Percentiles rank a stretch among this genome's conserved stretches.
Conservation (phyloP, 257 asterid species). For the Sherardia arvensis region DNA sequence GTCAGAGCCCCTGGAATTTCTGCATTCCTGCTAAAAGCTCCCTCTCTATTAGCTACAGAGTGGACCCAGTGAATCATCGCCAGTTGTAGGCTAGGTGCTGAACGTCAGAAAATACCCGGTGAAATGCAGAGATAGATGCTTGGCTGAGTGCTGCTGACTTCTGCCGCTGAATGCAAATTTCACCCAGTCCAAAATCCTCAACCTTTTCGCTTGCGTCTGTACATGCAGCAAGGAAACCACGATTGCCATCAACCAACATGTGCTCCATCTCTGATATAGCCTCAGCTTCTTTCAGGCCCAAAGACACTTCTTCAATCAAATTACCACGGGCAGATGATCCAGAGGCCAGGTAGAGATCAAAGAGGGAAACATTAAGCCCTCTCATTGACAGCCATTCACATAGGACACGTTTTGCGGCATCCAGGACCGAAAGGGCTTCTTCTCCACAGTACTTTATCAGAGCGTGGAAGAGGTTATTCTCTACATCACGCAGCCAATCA, state of each 20-base stretch:
- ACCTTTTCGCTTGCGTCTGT: constrained; percentile 31
- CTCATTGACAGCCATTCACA: constrained; percentile 79
- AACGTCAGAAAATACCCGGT: constrained; percentile 52
- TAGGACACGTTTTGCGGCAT: constrained; percentile 60
- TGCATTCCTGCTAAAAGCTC: constrained; percentile 93
- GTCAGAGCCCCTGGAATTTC: constrained; percentile 80
- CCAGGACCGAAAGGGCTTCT: constrained; percentile 41
- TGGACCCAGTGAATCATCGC: constrained; percentile 61
- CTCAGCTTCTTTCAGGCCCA: constrained; percentile 78
- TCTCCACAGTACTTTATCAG: constrained; percentile 41
- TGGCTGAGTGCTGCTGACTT: constrained; percentile 50
- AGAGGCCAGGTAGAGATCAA: constrained; percentile 69
- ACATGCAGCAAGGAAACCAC: constrained; percentile 42
- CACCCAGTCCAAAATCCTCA: constrained; percentile 27
- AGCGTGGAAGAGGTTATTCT: constrained; percentile 46
- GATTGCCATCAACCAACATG: constrained; percentile 46
- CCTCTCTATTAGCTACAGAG: constrained; percentile 74
- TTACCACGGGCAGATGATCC: constrained; percentile 44
- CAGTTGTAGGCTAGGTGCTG: constrained; percentile 61
- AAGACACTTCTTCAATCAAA: constrained; percentile 56
- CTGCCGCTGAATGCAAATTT: constrained; percentile 35
- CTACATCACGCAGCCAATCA: constrained; percentile 62
- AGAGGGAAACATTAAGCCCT: constrained; percentile 80
- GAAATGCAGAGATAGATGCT: constrained; percentile 63
- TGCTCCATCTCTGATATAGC: constrained; percentile 37